These are phyloP conservation scores for Ramaria rubella DNA, from an alignment of 768 basidiomycete genomes.

Conservation along the genomic window DNA sequence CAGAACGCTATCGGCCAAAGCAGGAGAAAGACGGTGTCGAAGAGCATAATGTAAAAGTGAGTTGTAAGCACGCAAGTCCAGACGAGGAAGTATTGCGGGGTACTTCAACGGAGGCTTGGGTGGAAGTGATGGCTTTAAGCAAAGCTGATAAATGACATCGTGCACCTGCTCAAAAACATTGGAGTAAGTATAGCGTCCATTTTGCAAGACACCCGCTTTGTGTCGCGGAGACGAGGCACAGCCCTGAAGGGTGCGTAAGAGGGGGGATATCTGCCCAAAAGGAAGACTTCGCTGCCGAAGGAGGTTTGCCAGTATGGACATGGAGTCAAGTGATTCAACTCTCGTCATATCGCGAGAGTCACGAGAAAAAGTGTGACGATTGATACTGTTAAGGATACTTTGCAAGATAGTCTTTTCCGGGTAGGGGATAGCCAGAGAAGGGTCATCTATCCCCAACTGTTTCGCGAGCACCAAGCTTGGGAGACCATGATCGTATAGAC, in stretches of 20 bases:
- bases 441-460: neutral
- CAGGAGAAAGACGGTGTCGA: constrained; percentile 47
- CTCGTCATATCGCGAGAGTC: neutral
- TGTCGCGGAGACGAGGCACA: neutral
- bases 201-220: constrained; percentile 12
- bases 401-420: constrained; percentile 2
- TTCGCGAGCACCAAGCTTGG: neutral
- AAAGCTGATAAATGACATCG: constrained; percentile 22
- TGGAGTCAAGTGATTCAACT: constrained; percentile 1
- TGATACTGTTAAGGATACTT: constrained; percentile 6
- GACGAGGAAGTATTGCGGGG: constrained; percentile 22
- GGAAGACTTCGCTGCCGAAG: constrained; percentile 2
- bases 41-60: constrained; percentile 61
- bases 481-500: neutral
- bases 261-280: constrained; percentile 1
- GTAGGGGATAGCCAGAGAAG: neutral
- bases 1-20: constrained; percentile 42
- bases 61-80: constrained; percentile 46
- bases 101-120: constrained; percentile 1
- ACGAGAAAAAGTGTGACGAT: neutral
- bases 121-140: constrained; percentile 5
- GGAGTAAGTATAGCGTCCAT: constrained; percentile 11
- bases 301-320: constrained; percentile 3
- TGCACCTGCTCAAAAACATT: constrained; percentile 29
- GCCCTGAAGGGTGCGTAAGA: constrained; percentile 2